Evolutionary conservation across 2,329 filamentous ascomycete genomes (phyloP), one percentile per base, ranked within the genome.

Genomic region (Aspergillus sp.): DNA sequence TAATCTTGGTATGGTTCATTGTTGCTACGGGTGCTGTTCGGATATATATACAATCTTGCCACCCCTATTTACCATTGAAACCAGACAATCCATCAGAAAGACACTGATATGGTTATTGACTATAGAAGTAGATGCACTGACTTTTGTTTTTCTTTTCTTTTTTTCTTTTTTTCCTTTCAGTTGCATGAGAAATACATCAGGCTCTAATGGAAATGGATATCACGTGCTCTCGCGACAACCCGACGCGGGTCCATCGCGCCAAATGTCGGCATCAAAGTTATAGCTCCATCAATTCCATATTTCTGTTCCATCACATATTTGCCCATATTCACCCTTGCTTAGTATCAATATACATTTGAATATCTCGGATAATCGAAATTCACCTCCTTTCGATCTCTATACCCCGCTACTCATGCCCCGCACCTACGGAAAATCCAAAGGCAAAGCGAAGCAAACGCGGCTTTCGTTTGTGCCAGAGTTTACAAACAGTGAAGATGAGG

Each of bases 401-500:
- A 52, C 48, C 33, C 55, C 49, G 53, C 50, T 57, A 50, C 50
- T 24, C 11, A 73, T 73, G 72, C 67, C 71, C 58, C 68, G 70
- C 64, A 70, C 64, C 52, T 61, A 64, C 45, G 62, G 62, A 37
- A 73, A 72, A 63, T 61, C 59, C 50, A 74, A 74, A 63, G 62
- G 62, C 45, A 73, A 72, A 61, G 61, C 59, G 52, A 74, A 74
- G 63, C 77, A 80, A 65, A 75, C 77, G 51, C 75, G 74, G 48
- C 71, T 80, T 40, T 63, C 74, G n/a, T 79, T 79, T 62, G 70
- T 73, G 11, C 66, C 77, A 14, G 58, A 68, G 33, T 67, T 71
- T 12, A 62, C 70, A 60, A 17, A 62, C 46, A 64, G 62, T 9
- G 61, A 62, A 15, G 62, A 63, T 2, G 63, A 63, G 3, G 61